Evolutionary conservation across 2,329 filamentous ascomycete genomes (phyloP), one percentile per base, ranked within the genome.

Genomic region (Fusarium verrucosum): DNA sequence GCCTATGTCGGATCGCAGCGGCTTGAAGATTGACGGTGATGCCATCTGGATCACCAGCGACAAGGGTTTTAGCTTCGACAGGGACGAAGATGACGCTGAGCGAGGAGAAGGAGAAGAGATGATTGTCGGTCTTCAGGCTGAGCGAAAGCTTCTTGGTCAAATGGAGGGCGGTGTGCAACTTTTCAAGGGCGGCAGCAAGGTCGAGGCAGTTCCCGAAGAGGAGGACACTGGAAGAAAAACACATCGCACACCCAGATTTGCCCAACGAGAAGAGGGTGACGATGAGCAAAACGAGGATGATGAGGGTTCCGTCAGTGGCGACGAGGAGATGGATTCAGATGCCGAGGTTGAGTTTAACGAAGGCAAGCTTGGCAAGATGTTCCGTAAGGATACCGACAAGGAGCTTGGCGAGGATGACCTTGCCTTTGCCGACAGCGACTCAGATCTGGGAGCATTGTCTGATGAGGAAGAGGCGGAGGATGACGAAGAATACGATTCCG

Each of bases 1-100:
- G 4, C 96, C 95, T 30, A 98, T 99, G 94, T 97, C 94, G 23
- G 95, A 99, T 78, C 93, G 97, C 30, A 96, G 94, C 66, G 95
- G 95, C 71, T 87, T 99, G 13, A 89, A 98, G 74, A 94, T 99
- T 47, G 95, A 99, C 69, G 96, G 96, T 61, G 95, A 99, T 78
- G 94, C 94, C 9, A 94, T 99, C 33, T 99, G 96, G 80, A 97
- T 89, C 59, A 89, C 87, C 10, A 80, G 85, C 54, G 86, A 89
- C 47, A 89, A 88, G 69, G 87, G 87, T 0, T 90, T 90, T 70
- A 96, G 87, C 5, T 97, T 99, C 66, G 83, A 89, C 75, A 84
- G 83, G 65, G 85, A 87, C 26, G 83, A 78, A 4, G 88, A 92
- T 11, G 85, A 87, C 11, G 85, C 85, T 26, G 91, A 97, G 69